Percentiles rank a stretch among this genome's conserved stretches.
These are phyloP conservation scores for Umbilicus rupestris DNA, from an alignment of 164 flowering plant species.

Conservation along the genomic window DNA sequence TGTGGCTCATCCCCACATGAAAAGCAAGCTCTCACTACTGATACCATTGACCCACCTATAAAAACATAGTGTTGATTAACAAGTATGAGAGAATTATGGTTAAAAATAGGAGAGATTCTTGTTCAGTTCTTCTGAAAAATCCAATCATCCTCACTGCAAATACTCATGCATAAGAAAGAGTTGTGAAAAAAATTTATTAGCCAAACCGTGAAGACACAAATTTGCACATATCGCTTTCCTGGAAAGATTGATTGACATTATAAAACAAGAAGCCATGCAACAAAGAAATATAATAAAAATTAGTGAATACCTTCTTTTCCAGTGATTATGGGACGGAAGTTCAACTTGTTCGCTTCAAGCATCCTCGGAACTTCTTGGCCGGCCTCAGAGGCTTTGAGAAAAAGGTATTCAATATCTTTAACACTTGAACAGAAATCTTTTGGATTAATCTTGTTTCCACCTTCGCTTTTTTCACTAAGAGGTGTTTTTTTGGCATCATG, in stretches of 20 bases:
- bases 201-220: too few relatives aligned
- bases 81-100: too few relatives aligned
- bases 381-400: conserved; percentile 71
- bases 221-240: too few relatives aligned
- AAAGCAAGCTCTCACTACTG: conserved; percentile 59
- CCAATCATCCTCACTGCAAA: not conserved
- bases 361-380: conserved; percentile 90
- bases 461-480: conserved; percentile 28
- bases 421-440: conserved; percentile 72
- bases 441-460: conserved; percentile 35
- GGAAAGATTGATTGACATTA: too few relatives aligned
- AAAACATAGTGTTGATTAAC: conserved; percentile 15
- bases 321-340: conserved; percentile 60
- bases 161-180: not conserved
- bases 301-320: conserved; percentile 42
- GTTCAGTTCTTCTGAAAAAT: not conserved
- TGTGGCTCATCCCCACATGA: conserved; percentile 73
- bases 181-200: too few relatives aligned
- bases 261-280: too few relatives aligned
- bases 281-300: not conserved
- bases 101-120: not conserved
- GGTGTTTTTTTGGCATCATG: conserved; percentile 25
- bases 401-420: conserved; percentile 77
- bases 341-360: conserved; percentile 91
- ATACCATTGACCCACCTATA: conserved; percentile 39